These are phyloP conservation scores for Oehlia diaphana DNA, from an alignment of 192 early-diverging fungal genomes.

Conservation along the genomic window DNA sequence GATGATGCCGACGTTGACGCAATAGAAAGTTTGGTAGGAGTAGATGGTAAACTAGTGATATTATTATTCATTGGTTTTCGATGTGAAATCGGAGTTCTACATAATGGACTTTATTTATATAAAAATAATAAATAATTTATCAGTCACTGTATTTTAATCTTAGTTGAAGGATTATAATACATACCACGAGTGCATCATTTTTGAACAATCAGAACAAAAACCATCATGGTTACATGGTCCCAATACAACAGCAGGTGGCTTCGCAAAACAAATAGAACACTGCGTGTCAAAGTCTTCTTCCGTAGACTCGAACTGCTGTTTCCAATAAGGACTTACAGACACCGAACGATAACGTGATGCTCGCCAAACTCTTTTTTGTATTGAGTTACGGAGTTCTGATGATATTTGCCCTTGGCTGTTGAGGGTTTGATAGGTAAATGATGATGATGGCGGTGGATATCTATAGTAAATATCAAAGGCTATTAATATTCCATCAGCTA, in stretches of 20 bases:
- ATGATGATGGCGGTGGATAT: slow-evolving; percentile 39
- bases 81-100: slow-evolving; percentile 15
- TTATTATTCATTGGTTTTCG: slow-evolving; percentile 2
- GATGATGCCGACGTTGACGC: slow-evolving; percentile 5
- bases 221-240: slow-evolving; percentile 51
- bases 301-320: slow-evolving; percentile 10
- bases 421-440: slow-evolving; percentile 33
- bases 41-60: background rate
- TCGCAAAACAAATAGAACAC: slow-evolving; percentile 52
- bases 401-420: slow-evolving; percentile 37
- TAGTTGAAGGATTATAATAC: background rate
- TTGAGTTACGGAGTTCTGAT: slow-evolving; percentile 34
- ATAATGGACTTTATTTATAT: slow-evolving; percentile 6
- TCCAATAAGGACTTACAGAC: slow-evolving; percentile 23
- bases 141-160: background rate
- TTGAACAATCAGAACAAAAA: slow-evolving; percentile 45
- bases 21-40: slow-evolving; percentile 12
- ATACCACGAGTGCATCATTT: slow-evolving; percentile 34
- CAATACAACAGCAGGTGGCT: slow-evolving; percentile 41
- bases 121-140: background rate
- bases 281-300: slow-evolving; percentile 34
- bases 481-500: background rate
- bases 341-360: slow-evolving; percentile 35
- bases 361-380: slow-evolving; percentile 41
- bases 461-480: slow-evolving; percentile 18